Percentiles rank a stretch among this genome's conserved stretches.
Conservation (phyloP, 805 yeast species). For the Ogataea nakhonphanomensis region DNA sequence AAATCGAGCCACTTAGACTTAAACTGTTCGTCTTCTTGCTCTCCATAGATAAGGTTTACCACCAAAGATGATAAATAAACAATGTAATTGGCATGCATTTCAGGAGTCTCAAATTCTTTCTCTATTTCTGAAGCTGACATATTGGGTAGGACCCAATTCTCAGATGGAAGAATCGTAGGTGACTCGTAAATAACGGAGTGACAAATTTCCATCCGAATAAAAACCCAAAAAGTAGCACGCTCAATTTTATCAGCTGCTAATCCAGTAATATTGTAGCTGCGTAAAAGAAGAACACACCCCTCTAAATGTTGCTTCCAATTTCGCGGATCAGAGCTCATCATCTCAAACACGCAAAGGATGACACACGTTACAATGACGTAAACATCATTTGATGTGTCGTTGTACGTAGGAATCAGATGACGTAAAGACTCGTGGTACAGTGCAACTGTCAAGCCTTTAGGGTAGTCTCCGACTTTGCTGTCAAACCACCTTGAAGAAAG, state of each 20-base stretch:
- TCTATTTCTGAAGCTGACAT: conserved; percentile 23
- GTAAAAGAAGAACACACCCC: conserved; percentile 39
- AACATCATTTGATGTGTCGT: conserved; percentile 14
- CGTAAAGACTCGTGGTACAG: conserved; percentile 35
- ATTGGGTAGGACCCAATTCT: conserved; percentile 35
- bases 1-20: conserved; percentile 35
- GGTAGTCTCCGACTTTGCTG: conserved; percentile 16
- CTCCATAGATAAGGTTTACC: conserved; percentile 31
- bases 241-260: conserved; percentile 31
- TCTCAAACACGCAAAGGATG: conserved; percentile 40
- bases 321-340: conserved; percentile 41
- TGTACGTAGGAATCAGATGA: conserved; percentile 23
- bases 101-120: conserved; percentile 22
- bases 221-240: conserved; percentile 40
- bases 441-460: conserved; percentile 23
- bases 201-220: conserved; percentile 41
- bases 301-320: conserved; percentile 41
- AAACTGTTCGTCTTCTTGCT: conserved; percentile 28
- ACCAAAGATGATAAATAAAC: conserved; percentile 37
- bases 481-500: conserved; percentile 22
- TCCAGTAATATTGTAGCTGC: conserved; percentile 37
- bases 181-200: conserved; percentile 39
- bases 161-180: conserved; percentile 34
- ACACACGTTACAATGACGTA: conserved; percentile 37
- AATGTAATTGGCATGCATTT: conserved; percentile 39